Conservation (phyloP, 805 yeast genomes). For the Clavispora santaluciae region DNA sequence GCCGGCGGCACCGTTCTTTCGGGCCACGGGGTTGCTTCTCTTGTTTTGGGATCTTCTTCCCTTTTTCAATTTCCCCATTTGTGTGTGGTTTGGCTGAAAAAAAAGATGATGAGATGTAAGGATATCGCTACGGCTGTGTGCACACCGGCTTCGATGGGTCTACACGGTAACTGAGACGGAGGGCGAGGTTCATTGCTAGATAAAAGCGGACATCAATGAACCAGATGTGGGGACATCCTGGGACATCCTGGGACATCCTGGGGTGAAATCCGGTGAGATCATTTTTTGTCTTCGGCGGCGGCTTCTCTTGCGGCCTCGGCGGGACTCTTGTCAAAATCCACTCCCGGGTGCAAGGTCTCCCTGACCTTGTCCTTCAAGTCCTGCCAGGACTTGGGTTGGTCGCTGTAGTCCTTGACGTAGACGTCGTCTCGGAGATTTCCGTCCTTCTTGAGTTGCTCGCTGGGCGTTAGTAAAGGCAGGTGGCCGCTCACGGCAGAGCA, state of each 20-base stretch:
- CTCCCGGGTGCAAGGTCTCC: conserved; percentile 27
- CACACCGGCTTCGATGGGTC: too few species aligned
- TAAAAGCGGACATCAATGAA: too few species aligned
- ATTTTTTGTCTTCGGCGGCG: background rate
- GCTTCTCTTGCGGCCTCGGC: background rate
- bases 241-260: too few species aligned
- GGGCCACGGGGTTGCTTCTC: conserved; percentile 33
- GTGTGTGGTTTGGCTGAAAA: background rate
- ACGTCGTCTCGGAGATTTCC: conserved; percentile 62
- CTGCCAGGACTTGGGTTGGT: conserved; percentile 35
- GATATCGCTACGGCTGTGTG: background rate
- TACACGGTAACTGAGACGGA: too few species aligned
- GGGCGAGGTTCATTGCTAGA: too few species aligned
- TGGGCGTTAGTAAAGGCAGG: conserved; percentile 16
- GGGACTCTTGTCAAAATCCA: background rate
- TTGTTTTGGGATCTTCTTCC: conserved; percentile 38
- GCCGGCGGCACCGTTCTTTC: conserved; percentile 12
- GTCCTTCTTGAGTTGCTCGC: conserved; percentile 61
- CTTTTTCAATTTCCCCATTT: conserved; percentile 77
- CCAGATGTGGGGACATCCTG: too few species aligned
- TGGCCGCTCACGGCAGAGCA: too few species aligned
- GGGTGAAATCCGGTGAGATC: too few species aligned
- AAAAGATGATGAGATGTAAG: background rate
- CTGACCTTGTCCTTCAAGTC: conserved; percentile 31
- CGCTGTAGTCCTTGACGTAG: conserved; percentile 42